These are phyloP conservation scores for Musa balbisiana DNA, from an alignment of 202 grass and related monocot genomes.

Conservation along the genomic window DNA sequence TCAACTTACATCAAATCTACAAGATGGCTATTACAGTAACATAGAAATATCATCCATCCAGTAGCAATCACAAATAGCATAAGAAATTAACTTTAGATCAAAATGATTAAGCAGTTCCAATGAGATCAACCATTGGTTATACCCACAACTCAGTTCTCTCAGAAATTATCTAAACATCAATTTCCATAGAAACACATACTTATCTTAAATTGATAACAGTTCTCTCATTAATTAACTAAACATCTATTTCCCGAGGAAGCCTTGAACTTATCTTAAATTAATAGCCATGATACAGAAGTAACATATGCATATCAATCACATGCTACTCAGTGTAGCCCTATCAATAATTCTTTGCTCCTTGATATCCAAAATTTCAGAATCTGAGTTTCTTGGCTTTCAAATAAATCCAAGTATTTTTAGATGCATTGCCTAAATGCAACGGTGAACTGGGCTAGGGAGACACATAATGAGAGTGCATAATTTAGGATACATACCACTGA, in stretches of 20 bases:
- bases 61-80: not conserved
- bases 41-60: not conserved
- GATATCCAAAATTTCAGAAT: not conserved
- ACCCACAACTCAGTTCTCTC: not conserved
- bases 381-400: not conserved
- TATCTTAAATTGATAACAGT: not conserved
- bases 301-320: not conserved
- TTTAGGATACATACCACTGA: slow-evolving; percentile 58
- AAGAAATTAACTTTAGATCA: not conserved
- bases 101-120: not conserved
- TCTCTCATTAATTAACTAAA: not conserved
- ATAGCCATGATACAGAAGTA: not conserved
- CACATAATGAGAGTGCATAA: not conserved
- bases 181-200: not conserved
- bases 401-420: not conserved
- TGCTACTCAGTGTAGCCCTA: not conserved
- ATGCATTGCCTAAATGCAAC: not conserved
- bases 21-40: not conserved
- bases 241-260: not conserved
- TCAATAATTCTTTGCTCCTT: not conserved
- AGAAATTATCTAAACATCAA: not conserved
- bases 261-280: not conserved
- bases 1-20: not conserved
- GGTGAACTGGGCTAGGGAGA: not conserved
- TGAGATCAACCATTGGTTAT: not conserved